A percentile compares a stretch with the other conserved stretches of the same genome.
These are phyloP conservation scores for Cicer arietinum DNA, from an alignment of 306 rosid genomes.

Conservation along the genomic window DNA sequence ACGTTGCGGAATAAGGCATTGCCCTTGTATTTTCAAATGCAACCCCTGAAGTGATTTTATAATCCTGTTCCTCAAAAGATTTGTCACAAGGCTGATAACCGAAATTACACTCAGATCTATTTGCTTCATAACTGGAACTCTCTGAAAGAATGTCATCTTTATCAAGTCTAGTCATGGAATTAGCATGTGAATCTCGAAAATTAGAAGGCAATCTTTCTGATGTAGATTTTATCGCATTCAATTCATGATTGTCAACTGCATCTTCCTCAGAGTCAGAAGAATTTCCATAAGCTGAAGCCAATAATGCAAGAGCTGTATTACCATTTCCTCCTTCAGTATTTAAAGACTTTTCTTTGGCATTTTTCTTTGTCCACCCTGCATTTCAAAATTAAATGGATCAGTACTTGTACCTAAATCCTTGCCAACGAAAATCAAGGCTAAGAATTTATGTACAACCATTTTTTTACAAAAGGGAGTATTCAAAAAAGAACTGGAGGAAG, in stretches of 20 bases:
- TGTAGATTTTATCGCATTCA: conserved; percentile 48
- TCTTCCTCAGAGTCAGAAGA: conserved; percentile 93
- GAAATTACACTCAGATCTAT: conserved; percentile 31
- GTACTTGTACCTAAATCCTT: conserved; percentile 29
- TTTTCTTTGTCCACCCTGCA: conserved; percentile 60
- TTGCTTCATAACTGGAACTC: conserved; percentile 38
- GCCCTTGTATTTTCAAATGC: conserved; percentile 51
- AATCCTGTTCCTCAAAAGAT: conserved; percentile 52
- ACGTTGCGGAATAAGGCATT: conserved; percentile 44
- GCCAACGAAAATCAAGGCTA: conserved; percentile 29
- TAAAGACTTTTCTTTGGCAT: conserved; percentile 49
- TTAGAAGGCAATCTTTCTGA: conserved; percentile 59
- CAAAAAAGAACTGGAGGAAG: not conserved
- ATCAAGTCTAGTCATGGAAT: conserved; percentile 41
- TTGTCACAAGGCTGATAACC: conserved; percentile 48
- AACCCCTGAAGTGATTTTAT: conserved; percentile 53
- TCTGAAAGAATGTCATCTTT: conserved; percentile 43
- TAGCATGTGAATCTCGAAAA: conserved; percentile 47
- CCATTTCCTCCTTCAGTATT: conserved; percentile 52
- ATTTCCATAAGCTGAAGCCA: conserved; percentile 86
- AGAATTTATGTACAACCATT: conserved; percentile 16
- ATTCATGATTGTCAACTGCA: conserved; percentile 51
- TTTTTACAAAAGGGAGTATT: conserved; percentile 29
- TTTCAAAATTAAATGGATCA: conserved; percentile 33
- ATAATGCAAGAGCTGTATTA: conserved; percentile 83